Conservation (phyloP, 768 basidiomycete species). For the Floccularia luteovirens region DNA sequence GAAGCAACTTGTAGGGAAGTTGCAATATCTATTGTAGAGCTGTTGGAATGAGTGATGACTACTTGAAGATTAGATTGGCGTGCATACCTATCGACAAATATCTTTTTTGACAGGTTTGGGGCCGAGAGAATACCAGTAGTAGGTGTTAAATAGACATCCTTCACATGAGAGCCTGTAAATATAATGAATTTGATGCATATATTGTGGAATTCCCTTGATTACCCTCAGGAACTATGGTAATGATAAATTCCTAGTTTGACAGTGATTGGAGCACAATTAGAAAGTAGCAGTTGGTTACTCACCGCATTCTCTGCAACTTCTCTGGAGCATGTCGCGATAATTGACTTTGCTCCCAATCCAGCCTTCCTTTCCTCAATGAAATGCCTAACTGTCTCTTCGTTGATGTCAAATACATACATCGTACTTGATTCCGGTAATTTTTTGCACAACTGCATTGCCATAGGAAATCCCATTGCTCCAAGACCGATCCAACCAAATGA, state of each 20-base stretch:
- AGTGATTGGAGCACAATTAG: not conserved
- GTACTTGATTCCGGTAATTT: slow-evolving; percentile 17
- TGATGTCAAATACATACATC: slow-evolving; percentile 27
- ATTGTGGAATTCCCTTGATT: not conserved
- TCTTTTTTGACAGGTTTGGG: slow-evolving; percentile 23
- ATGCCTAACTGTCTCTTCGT: slow-evolving; percentile 14
- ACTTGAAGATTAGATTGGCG: not conserved
- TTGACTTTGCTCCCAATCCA: slow-evolving; percentile 4
- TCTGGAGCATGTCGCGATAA: slow-evolving; percentile 16
- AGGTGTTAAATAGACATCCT: slow-evolving; percentile 25
- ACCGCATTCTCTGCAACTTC: slow-evolving; percentile 30
- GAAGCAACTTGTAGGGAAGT: slow-evolving; percentile 24
- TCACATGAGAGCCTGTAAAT: slow-evolving; percentile 26
- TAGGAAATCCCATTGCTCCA: slow-evolving; percentile 37
- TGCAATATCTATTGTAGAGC: slow-evolving; percentile 34
- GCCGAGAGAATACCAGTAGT: slow-evolving; percentile 26
- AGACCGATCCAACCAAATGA: slow-evolving; percentile 31
- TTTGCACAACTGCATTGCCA: slow-evolving; percentile 27
- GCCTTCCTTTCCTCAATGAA: slow-evolving; percentile 14
- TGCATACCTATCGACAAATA: slow-evolving; percentile 33
- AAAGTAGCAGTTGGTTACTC: slow-evolving; percentile 6
- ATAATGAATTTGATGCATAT: not conserved
- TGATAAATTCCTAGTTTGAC: slow-evolving; percentile 22
- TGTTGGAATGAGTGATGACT: no score
- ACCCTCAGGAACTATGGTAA: slow-evolving; percentile 34